Base-by-base conservation (phyloP, 768 basidiomycete species). In the Termitomyces sp. region DNA sequence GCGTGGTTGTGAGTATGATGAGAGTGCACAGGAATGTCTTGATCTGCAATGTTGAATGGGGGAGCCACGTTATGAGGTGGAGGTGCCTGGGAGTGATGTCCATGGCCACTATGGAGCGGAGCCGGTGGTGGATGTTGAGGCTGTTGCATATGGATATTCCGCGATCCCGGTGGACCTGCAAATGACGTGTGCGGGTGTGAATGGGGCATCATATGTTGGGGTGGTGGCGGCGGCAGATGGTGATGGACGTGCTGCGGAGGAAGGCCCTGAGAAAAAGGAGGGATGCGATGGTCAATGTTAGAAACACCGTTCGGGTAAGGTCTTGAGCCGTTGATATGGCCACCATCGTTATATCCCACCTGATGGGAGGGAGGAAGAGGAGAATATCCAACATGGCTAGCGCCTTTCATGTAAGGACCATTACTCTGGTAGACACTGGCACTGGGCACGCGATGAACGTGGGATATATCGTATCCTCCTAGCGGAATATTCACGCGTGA, bases 21-120 rank as follows among this genome's bases (percentile, higher is more conserved):
- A 31, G 45, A 19, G 17, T 52, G 57, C 52, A 45, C 58, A n/a
- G 19, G 19, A 21, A 59, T 47, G 21, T 62, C 58, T 35, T 50
- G 58, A 12, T 57, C 59, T 33, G 14, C 48, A 46, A 45, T 48
- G 37, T 46, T 58, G 28, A 12, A 71, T 69, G 60, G 72, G 73
- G 62, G 71, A 68, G 5, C 26, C 41, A 17, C 31, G 30, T 35
- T 44, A 4, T 42, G 48, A 50, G 49, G 23, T 49, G 51, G 23
- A 57, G 58, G 50, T 5, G 33, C 56, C 38, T 57, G 51, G 26
- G 50, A 30, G 35, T 55, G 63, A 37, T 58, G 60, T 1, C 51
- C 40, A 23, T 53, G 57, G 9, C 35, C 33, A 19, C 35, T 59
- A 35, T 38, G 57, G 12, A 51, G 38, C 17, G 38, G 17, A 21